These are phyloP conservation scores for Fusarium brachygibbosum DNA, from an alignment of 2,329 filamentous ascomycete species.

Conservation along the genomic window DNA sequence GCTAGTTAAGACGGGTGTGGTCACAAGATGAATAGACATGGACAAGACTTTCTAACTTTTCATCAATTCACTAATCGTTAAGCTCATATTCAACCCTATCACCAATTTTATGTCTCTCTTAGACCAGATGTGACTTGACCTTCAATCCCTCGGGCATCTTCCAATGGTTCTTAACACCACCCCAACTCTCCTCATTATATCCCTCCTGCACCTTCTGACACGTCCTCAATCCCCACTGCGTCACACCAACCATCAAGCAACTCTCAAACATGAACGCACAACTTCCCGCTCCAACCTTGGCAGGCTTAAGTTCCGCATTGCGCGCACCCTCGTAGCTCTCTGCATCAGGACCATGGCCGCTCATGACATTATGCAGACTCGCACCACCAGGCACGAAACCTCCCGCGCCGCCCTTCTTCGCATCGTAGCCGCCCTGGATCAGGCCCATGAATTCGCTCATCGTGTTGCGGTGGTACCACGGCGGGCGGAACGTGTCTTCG, in stretches of 20 bases:
- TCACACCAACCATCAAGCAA: slow-evolving; percentile 77
- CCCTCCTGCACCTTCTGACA: slow-evolving; percentile 72
- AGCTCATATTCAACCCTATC: neutral
- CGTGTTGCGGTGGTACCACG: slow-evolving; percentile 79
- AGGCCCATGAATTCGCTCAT: slow-evolving; percentile 76
- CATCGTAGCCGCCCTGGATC: slow-evolving; percentile 71
- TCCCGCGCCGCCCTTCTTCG: slow-evolving; percentile 66
- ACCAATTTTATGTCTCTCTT: slow-evolving; percentile 8
- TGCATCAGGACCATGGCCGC: slow-evolving; percentile 73
- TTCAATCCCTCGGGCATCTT: slow-evolving; percentile 56
- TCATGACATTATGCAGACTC: slow-evolving; percentile 78
- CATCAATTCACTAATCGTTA: neutral
- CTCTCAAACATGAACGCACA: slow-evolving; percentile 80
- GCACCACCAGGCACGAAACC: slow-evolving; percentile 72
- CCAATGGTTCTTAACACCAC: slow-evolving; percentile 74
- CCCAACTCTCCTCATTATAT: slow-evolving; percentile 89
- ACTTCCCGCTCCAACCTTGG: slow-evolving; percentile 70
- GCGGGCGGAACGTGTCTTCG: slow-evolving; percentile 78
- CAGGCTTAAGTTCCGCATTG: slow-evolving; percentile 66
- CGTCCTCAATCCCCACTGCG: slow-evolving; percentile 74
- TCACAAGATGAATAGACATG: neutral
- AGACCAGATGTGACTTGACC: slow-evolving; percentile 46
- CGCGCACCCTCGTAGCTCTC: slow-evolving; percentile 69
- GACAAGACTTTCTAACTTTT: neutral
- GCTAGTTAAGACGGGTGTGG: neutral